A percentile compares a stretch with the other conserved stretches of the same genome.
These are phyloP conservation scores for Phytophthora aleatoria DNA, from an alignment of 352 stramenopile species.

Conservation along the genomic window DNA sequence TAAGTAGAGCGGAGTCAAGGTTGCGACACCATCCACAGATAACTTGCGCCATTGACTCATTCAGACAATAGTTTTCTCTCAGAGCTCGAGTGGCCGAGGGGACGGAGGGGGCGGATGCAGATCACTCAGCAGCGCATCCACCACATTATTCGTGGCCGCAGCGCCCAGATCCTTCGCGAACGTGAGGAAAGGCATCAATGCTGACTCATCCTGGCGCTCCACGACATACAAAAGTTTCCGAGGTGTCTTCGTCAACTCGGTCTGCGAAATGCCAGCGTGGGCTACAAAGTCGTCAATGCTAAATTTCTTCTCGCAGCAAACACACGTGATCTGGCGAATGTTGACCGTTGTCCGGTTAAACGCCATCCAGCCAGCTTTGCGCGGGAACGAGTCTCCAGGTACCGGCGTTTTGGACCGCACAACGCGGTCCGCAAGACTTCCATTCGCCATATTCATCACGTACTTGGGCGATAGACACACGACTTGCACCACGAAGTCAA, in stretches of 20 bases:
- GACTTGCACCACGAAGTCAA: constrained; percentile 30
- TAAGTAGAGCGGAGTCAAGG: too few species aligned
- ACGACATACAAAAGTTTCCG: constrained; percentile 33
- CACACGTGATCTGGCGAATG: constrained; percentile 15
- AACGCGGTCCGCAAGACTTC: constrained; percentile 32
- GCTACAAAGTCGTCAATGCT: constrained; percentile 25
- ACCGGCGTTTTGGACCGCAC: constrained; percentile 21
- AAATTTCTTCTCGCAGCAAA: constrained; percentile 26
- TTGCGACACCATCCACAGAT: too few species aligned
- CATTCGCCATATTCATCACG: constrained; percentile 40
- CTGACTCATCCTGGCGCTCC: constrained; percentile 25
- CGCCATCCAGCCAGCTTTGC: constrained; percentile 34
- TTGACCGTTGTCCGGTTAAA: constrained; percentile 15
- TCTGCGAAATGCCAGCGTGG: constrained; percentile 33
- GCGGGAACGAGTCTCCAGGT: constrained; percentile 32
- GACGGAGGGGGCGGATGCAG: constrained; percentile 9
- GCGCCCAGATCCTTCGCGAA: constrained; percentile 23
- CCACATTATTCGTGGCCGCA: constrained; percentile 4
- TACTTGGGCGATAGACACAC: constrained; percentile 40
- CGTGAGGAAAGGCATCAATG: constrained; percentile 25
- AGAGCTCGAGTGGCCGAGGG: not conserved
- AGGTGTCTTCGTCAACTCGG: constrained; percentile 13
- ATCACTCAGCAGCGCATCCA: constrained; percentile 12
- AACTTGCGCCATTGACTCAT: too few species aligned
- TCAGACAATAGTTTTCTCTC: too few species aligned